Evolutionary conservation across 83 land plant species (phyloP).

Genomic region (Diphasiastrum complanatum): DNA sequence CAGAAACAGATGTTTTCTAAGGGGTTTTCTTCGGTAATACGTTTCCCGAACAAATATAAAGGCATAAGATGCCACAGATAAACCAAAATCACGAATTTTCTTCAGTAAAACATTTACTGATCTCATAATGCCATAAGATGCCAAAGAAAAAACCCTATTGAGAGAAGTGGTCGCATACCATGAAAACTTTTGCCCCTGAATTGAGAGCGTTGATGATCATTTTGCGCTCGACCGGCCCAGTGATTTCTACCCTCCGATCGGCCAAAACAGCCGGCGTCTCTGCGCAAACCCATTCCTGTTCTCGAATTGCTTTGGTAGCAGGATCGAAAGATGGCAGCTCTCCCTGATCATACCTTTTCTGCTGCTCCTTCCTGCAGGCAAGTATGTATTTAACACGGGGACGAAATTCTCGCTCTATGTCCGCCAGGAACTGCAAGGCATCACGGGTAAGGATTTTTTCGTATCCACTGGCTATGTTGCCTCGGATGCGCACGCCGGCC

Average conservation of each 20-base stretch:
- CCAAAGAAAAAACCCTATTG: not conserved
- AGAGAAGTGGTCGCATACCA: conserved; percentile 36
- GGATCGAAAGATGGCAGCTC: conserved; percentile 80
- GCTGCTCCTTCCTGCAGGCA: conserved; percentile 66
- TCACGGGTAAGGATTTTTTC: conserved; percentile 56
- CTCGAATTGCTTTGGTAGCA: conserved; percentile 59
- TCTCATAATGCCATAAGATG: conserved; percentile 2
- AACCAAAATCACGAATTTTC: too few relatives aligned
- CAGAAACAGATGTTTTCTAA: not conserved
- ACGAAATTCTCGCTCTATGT: conserved; percentile 67
- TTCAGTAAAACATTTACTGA: too few relatives aligned
- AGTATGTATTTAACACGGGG: conserved; percentile 54
- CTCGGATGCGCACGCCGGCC: conserved; percentile 72
- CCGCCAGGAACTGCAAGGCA: conserved; percentile 73
- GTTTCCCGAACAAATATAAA: not conserved
- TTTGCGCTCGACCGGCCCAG: conserved; percentile 89
- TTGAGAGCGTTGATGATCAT: conserved; percentile 95
- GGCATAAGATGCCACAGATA: too few relatives aligned
- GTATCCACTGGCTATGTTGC: conserved; percentile 43
- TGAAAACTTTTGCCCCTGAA: conserved; percentile 92
- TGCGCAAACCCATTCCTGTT: conserved; percentile 66
- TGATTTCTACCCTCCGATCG: conserved; percentile 85
- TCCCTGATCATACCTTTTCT: conserved; percentile 61
- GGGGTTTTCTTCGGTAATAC: not conserved
- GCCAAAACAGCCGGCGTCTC: conserved; percentile 66